Evolutionary conservation across 2,329 filamentous ascomycete genomes (phyloP).

Genomic region (Xylariaceae sp.): DNA sequence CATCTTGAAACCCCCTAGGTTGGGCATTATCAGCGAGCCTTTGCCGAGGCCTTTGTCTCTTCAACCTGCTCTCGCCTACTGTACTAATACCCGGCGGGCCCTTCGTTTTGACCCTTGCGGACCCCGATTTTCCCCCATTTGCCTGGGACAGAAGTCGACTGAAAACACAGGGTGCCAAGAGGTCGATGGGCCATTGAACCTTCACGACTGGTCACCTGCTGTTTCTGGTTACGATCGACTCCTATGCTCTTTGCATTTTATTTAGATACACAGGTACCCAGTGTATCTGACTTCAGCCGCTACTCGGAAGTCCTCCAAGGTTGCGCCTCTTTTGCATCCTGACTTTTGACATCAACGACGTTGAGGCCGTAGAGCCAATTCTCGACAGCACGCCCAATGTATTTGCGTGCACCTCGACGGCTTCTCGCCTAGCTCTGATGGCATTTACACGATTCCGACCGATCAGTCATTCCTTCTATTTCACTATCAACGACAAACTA

Average conservation of each 20-base stretch:
- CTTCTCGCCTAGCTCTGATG: constrained; percentile 17
- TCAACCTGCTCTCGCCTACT: no score
- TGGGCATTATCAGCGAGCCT: no score
- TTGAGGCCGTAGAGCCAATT: neutral
- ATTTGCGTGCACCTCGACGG: constrained; percentile 6
- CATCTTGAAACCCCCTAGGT: no score
- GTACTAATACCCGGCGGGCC: constrained; percentile 2
- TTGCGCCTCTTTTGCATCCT: constrained; percentile 2
- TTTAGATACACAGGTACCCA: constrained; percentile 20
- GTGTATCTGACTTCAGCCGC: constrained; percentile 6
- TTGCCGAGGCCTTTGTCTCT: no score
- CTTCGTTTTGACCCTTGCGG: constrained; percentile 13
- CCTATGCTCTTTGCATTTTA: constrained; percentile 3
- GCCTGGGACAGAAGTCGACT: constrained; percentile 5
- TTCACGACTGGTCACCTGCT: constrained; percentile 23
- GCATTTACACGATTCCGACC: constrained; percentile 15
- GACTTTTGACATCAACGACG: no score
- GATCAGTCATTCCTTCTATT: constrained; percentile 19
- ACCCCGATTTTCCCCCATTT: no score
- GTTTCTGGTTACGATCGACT: constrained; percentile 24
- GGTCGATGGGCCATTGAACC: constrained; percentile 15
- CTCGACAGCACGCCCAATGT: constrained; percentile 13
- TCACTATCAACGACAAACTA: constrained; percentile 3
- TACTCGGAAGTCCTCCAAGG: constrained; percentile 5
- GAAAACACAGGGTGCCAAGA: constrained; percentile 13